Evolutionary conservation across 768 basidiomycete species (phyloP).

Genomic region (Pleurotus giganteus): DNA sequence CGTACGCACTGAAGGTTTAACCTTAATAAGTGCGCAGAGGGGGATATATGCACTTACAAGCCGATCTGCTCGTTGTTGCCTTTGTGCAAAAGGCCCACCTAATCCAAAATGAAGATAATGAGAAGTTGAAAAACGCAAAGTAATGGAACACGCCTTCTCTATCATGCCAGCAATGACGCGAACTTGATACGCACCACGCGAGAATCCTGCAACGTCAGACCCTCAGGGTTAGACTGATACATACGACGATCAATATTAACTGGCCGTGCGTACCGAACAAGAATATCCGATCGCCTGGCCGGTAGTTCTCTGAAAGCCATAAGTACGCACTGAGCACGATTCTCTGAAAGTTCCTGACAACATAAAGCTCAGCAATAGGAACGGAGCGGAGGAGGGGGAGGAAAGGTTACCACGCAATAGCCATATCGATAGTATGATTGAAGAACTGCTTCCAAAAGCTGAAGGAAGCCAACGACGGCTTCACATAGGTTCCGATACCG

Average conservation of each 20-base stretch:
- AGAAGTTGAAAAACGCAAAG: neutral
- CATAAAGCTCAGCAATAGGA: neutral
- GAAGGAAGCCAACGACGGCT: neutral
- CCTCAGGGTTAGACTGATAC: neutral
- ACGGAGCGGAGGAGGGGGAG: too few species aligned
- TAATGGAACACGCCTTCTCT: neutral
- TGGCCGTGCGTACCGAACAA: slow-evolving; percentile 32
- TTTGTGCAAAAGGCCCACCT: slow-evolving; percentile 41
- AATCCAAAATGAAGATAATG: neutral
- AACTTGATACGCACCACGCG: slow-evolving; percentile 34
- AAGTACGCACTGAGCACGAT: slow-evolving; percentile 35
- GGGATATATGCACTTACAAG: slow-evolving; percentile 22
- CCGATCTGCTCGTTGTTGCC: slow-evolving; percentile 40
- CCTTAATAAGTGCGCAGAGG: neutral
- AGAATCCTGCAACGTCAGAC: slow-evolving; percentile 33
- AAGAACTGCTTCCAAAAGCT: neutral
- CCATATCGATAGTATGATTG: neutral
- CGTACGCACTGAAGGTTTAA: slow-evolving; percentile 29
- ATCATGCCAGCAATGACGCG: neutral
- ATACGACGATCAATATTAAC: neutral
- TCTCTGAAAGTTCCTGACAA: slow-evolving; percentile 31
- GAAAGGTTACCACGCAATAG: slow-evolving; percentile 14
- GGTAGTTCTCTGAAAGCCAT: slow-evolving; percentile 40
- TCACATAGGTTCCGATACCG: slow-evolving; percentile 24
- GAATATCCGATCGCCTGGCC: slow-evolving; percentile 35